Conservation (phyloP, 768 basidiomycete species). For the Termitomyces heimii region DNA sequence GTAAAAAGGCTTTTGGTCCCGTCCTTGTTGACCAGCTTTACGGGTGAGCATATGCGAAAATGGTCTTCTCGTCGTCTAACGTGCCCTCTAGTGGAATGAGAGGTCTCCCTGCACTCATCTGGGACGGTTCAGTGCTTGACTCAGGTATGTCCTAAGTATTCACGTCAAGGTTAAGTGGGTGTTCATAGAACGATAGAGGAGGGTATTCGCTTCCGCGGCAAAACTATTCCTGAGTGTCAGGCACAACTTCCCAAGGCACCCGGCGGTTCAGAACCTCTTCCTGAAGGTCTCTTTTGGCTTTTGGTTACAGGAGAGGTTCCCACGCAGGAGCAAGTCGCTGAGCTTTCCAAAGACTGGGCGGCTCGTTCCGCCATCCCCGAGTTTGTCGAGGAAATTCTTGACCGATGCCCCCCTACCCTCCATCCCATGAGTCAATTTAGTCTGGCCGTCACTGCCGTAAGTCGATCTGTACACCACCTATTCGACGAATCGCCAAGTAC, state of each 20-base stretch:
- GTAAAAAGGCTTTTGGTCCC: constrained; percentile 90
- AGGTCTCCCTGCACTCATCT: constrained; percentile 89
- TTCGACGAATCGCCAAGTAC: constrained; percentile 1
- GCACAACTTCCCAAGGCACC: constrained; percentile 84
- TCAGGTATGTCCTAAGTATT: constrained; percentile 47
- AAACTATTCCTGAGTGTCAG: constrained; percentile 89
- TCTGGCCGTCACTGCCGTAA: constrained; percentile 88
- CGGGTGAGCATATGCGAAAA: constrained; percentile 43
- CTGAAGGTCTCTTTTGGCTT: constrained; percentile 94
- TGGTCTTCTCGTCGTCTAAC: not conserved
- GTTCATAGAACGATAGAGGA: constrained; percentile 50
- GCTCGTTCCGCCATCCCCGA: constrained; percentile 86
- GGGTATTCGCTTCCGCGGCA: constrained; percentile 97
- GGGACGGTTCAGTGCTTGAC: constrained; percentile 98
- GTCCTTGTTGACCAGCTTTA: constrained; percentile 89
- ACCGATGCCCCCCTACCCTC: constrained; percentile 87
- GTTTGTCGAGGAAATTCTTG: constrained; percentile 95
- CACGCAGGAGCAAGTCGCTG: constrained; percentile 80
- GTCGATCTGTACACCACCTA: constrained; percentile 15
- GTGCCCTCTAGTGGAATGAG: constrained; percentile 64
- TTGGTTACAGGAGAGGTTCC: constrained; percentile 94
- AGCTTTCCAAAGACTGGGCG: constrained; percentile 92
- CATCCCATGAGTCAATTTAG: constrained; percentile 99
- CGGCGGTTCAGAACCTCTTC: constrained; percentile 85
- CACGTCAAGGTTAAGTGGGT: constrained; percentile 7